Percentiles rank a stretch among this genome's conserved stretches.
Evolutionary conservation across 2,329 filamentous ascomycete species (phyloP).

Genomic region (Chaetomium strumarium): DNA sequence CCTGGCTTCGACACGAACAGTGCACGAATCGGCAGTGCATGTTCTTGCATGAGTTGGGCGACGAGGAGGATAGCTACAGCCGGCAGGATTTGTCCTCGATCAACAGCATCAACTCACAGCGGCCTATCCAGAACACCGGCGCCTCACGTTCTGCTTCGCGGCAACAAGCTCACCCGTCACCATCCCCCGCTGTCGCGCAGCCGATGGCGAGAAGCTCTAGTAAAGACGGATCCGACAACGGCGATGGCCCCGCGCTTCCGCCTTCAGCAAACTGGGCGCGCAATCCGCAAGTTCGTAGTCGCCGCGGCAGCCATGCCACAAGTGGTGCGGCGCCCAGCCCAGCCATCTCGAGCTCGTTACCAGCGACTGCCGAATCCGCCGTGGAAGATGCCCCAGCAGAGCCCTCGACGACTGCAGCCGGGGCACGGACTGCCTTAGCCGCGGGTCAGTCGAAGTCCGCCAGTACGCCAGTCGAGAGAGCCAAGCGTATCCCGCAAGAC

Average conservation of each 20-base stretch:
- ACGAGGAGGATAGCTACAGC: constrained; percentile 95
- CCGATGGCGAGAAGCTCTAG: constrained; percentile 72
- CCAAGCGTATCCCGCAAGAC: constrained; percentile 15
- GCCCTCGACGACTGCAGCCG: constrained; percentile 2
- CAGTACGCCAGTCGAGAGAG: constrained; percentile 4
- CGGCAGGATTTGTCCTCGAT: constrained; percentile 90
- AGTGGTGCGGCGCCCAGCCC: constrained; percentile 80
- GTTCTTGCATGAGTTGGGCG: constrained; percentile 96
- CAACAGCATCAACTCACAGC: constrained; percentile 80
- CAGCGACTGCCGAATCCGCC: constrained; percentile 46
- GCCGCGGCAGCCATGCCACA: constrained; percentile 71
- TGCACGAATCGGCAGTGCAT: constrained; percentile 97
- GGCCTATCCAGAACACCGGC: constrained; percentile 51
- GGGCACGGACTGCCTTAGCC: constrained; percentile 3
- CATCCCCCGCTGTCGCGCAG: constrained; percentile 41
- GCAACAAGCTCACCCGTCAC: constrained; percentile 41
- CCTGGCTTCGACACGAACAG: constrained; percentile 87
- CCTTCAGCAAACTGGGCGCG: constrained; percentile 91
- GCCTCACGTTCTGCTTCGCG: constrained; percentile 50
- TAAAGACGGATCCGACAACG: constrained; percentile 66
- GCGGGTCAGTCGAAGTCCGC: not conserved
- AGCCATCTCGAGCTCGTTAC: constrained; percentile 56
- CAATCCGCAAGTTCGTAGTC: constrained; percentile 59
- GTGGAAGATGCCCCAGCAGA: constrained; percentile 31
- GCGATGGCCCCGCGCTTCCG: constrained; percentile 86